Base-by-base conservation (phyloP, 129 eudicot species). In the Daucus carota region DNA sequence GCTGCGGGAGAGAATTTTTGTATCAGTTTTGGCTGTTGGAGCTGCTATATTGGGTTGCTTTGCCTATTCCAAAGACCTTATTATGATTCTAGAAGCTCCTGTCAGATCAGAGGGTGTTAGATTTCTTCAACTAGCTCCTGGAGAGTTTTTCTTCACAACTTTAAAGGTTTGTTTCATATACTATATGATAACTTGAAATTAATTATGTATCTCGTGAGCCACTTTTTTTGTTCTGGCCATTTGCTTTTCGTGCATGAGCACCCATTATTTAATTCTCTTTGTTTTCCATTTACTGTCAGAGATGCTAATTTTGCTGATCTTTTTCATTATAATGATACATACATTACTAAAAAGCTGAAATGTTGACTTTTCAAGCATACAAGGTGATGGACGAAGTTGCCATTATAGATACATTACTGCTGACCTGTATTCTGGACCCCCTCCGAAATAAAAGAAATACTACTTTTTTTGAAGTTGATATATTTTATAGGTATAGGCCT, bases 121-220 rank as follows among this genome's bases (percentile, higher is more conserved):
- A 32, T 95, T 95, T 85, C 76, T 95, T 52, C 99, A 95, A 50
- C 86, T 95, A 81, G 99, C 92, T 48, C 98, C 98, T 31, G 98
- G 98, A 44, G 97, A 94, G 84, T 94, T 94, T 77, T 94, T 94
- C 93, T 94, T 94, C 77, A 94, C 98, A 17, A 85, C 98, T 65
- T 76, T 94, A 43, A 94, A 94, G 97, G 98, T 94, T 44, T 31
- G 62, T 44, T 69, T 77, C 70, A 34, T 78, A 36, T 41, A 8
- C 12, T 38, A 0, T 77, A 20, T 33, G 52, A 17, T 36, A 15
- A 73, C 20, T 50, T 52, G 32, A 52, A 42, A n/a, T 29, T 45
- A 15, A 70, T 70, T 36, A 34, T 40, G 73, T 70, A 31, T 65
- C 41, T 34, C 6, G 8, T 15, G 38, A 31, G 9, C 38, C 7